Evolutionary conservation across 108 stramenopile species (phyloP).

Genomic region (Skeletonema marinoi): DNA sequence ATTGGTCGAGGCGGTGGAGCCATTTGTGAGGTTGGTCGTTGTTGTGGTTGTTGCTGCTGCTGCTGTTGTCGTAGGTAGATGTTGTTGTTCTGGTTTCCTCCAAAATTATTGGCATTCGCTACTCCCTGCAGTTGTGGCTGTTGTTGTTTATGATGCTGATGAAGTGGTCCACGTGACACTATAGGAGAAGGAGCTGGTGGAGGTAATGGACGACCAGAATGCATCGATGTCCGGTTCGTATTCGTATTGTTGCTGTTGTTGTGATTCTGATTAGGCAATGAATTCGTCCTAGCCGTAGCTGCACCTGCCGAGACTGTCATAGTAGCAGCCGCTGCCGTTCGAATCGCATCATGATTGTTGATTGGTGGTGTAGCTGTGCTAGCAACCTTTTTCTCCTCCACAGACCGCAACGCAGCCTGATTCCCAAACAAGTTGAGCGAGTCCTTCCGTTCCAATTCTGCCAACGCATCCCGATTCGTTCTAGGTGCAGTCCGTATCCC

Average conservation of each 20-base stretch:
- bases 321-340: neutral
- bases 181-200: neutral
- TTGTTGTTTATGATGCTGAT: neutral
- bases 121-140: neutral
- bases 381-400: neutral
- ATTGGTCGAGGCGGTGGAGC: constrained; percentile 29
- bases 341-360: neutral
- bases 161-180: neutral
- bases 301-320: neutral
- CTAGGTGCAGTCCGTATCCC: constrained; percentile 37
- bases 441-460: constrained; percentile 33
- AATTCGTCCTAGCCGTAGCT: neutral
- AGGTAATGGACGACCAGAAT: neutral
- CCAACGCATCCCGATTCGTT: constrained; percentile 42
- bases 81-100: neutral
- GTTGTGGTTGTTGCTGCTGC: neutral
- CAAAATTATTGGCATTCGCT: neutral
- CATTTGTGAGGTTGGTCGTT: neutral
- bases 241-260: neutral
- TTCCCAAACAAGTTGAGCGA: constrained; percentile 42
- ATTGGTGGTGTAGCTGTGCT: neutral
- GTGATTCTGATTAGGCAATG: neutral
- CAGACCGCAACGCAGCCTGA: constrained; percentile 20
- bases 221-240: neutral
- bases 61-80: neutral